phyloP scores from a whole-genome alignment of 495 filamentous ascomycete species.

The Penicillium nucicola region DNA sequence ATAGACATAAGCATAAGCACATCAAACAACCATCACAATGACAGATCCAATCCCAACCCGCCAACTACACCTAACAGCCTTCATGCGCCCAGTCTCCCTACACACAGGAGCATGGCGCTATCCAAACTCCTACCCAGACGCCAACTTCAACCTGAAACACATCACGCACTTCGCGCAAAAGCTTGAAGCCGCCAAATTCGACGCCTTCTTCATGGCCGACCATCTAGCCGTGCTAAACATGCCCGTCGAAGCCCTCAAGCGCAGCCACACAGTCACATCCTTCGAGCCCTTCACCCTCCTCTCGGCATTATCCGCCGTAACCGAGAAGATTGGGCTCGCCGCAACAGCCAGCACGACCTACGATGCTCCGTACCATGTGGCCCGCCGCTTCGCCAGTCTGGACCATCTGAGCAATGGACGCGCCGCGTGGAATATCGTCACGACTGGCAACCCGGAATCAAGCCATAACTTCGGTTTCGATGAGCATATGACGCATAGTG shows the following conservation, averaged over 20 bases:
- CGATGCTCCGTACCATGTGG: slow-evolving; percentile 62
- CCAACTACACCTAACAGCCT: slow-evolving; percentile 54
- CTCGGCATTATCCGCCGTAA: slow-evolving; percentile 44
- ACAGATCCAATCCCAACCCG: slow-evolving; percentile 9
- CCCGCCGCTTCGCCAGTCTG: slow-evolving; percentile 57
- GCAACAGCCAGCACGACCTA: slow-evolving; percentile 60
- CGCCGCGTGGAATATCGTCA: slow-evolving; percentile 42
- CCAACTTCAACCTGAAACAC: slow-evolving; percentile 57
- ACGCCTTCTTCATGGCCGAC: slow-evolving; percentile 63
- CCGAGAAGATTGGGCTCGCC: slow-evolving; percentile 46
- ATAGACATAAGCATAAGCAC: no score
- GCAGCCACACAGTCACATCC: slow-evolving; percentile 56
- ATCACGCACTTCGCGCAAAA: slow-evolving; percentile 52
- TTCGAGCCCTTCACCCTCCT: slow-evolving; percentile 48
- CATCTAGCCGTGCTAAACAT: slow-evolving; percentile 57
- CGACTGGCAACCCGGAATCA: slow-evolving; percentile 36
- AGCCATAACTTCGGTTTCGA: slow-evolving; percentile 35
- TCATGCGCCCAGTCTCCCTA: slow-evolving; percentile 56
- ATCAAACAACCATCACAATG: slow-evolving; percentile 12
- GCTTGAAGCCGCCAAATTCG: slow-evolving; percentile 57
- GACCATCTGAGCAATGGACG: slow-evolving; percentile 61
- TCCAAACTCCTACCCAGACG: slow-evolving; percentile 51
- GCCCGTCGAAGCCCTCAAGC: slow-evolving; percentile 54
- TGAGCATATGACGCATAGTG: slow-evolving; percentile 33
- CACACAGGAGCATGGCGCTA: slow-evolving; percentile 60